These are phyloP conservation scores for Hypocrella siamensis DNA, from an alignment of 2,329 filamentous ascomycete genomes.

Conservation along the genomic window DNA sequence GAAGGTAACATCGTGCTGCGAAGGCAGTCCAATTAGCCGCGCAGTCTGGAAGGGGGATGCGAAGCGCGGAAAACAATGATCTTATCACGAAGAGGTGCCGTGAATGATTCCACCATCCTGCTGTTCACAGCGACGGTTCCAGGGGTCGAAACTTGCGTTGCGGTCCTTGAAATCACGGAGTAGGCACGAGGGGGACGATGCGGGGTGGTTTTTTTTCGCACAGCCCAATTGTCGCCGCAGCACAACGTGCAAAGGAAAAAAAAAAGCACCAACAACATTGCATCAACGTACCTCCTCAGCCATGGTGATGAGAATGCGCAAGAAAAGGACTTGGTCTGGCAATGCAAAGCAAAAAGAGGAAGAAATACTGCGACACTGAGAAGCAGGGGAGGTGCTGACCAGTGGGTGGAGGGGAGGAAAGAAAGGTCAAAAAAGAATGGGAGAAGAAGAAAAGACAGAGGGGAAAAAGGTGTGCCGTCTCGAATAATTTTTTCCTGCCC, in stretches of 20 bases:
- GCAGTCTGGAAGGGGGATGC: not conserved
- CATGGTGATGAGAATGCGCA: conserved; percentile 38
- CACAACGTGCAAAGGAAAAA: conserved; percentile 11
- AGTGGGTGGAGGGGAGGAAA: conserved; percentile 7
- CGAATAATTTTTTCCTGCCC: conserved; percentile 21
- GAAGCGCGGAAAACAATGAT: no score
- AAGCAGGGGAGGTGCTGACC: conserved; percentile 8
- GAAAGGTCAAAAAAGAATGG: conserved; percentile 9
- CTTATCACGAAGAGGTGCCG: no score
- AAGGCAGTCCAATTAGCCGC: conserved; percentile 6
- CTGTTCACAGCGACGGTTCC: no score
- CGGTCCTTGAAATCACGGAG: conserved; percentile 14
- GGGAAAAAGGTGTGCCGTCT: conserved; percentile 10
- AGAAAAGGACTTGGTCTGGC: conserved; percentile 15
- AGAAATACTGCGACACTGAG: conserved; percentile 9
- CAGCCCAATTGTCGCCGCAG: conserved; percentile 8
- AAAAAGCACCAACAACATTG: conserved; percentile 1
- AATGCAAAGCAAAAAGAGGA: conserved; percentile 11
- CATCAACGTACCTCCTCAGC: conserved; percentile 36
- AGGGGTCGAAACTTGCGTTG: conserved; percentile 8
- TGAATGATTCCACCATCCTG: no score
- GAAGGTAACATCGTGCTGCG: conserved; percentile 58
- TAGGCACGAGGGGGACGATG: conserved; percentile 21
- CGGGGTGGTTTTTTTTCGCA: conserved; percentile 27
- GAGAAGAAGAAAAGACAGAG: conserved; percentile 14